Evolutionary conservation across 768 basidiomycete species (phyloP), one percentile per base, ranked within the genome.

Genomic region (Lactifluus echinatus): DNA sequence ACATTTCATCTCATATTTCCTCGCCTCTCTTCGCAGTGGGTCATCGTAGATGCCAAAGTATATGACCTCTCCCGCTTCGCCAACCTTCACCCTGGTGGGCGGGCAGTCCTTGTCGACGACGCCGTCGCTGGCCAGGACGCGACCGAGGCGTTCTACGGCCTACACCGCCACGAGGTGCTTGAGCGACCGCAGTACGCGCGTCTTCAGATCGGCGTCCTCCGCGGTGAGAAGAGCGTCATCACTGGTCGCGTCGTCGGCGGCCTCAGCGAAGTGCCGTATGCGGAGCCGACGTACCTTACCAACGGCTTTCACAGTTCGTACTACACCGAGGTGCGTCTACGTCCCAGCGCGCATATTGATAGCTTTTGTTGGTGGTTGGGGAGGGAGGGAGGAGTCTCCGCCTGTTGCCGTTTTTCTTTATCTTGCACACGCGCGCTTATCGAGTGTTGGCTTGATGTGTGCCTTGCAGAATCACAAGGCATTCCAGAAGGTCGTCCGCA

Each of bases 121-220:
- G 47, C 28, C 21, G 39, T 60, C 74, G 50, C 87, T 44, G 91
- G 90, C n/a, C 76, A 87, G 66, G 92, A 94, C 65, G 85, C 85
- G 1, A 94, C 91, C 0, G 85, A 89, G 34, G 78, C 79, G 5
- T 95, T 96, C 75, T 95, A 83, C 65, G 81, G 87, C 43, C 81
- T 96, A 49, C 93, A 96, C 66, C 79, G 89, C 17, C 79, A 82
- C 50, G 92, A 93, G 65, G 82, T 94, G 14, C 78, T 96, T 49
- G 74, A 78, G 57, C 82, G 77, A 62, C 84, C 87, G 0, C 85
- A 87, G 56, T 89, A 84, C 64, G 71, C 76, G 40, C 81, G 87
- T 2, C 76, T 93, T 12, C 78, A 81, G 58, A 81, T 93, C 53
- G 91, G 90, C 21, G 70, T 70, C 17, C 73, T 93, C 53, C 73